Base-by-base conservation (phyloP, 1,284 basidiomycete genomes). In the Meira nashicola region DNA sequence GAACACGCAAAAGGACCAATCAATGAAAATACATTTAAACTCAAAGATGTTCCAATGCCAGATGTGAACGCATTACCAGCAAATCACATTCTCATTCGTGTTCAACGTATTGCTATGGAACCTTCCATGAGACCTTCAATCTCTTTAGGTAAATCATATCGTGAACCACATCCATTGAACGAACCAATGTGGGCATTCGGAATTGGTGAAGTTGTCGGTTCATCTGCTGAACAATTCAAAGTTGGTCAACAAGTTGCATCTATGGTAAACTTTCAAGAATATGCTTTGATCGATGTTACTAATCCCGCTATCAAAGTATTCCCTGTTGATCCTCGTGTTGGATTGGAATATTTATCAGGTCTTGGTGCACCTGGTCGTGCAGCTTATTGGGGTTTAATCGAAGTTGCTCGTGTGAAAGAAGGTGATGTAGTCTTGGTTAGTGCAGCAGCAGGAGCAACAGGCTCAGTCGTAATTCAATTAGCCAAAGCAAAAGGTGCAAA, bases 381-480 rank as follows among this genome's bases (percentile, higher is more conserved):
- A 8, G 58, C 55, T 11, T 41, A 59, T 38, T 19, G 55, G 10
- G 58, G 58, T 21, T 33, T 59, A 14, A n/a, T 57, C 25, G 41
- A 55, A 15, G 33, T 59, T 12, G 58, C 38, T 15, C 37, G 55
- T 21, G 19, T 46, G 5, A 57, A 44, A 23, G 55, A 59, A 52
- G 58, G 54, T 11, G 58, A 59, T 37, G 25, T 40, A 9, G 58
- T 59, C n/a, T 44, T 59, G 23, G 58, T 59, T 12, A 56, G 53
- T 12, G 58, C 41, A 28, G 58, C 58, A 2, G 58, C 58, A 10
- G 58, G 58, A 39, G 58, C 58, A 9, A 59, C 58, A 37, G 58
- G 58, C 23, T 33, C 23, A 15, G 43, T 43, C 7, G 55, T 46
- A 5, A 39, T 56, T n/a, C 55, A 56, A 40, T 14, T 56, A 17